Conservation (phyloP, 768 basidiomycete species). For the Infundibulicybe gibba region DNA sequence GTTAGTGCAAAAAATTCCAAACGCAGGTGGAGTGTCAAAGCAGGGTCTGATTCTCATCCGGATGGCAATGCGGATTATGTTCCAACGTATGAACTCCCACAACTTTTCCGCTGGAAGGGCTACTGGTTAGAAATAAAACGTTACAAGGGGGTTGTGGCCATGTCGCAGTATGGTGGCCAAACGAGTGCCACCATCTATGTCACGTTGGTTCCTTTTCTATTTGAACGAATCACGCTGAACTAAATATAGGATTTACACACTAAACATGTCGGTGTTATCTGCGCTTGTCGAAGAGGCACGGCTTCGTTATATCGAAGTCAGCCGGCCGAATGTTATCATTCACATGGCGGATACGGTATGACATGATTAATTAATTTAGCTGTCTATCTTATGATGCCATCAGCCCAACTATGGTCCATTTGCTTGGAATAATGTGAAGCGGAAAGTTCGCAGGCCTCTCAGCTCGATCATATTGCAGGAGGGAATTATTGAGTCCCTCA, state of each 20-base stretch:
- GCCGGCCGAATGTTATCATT: slow-evolving; percentile 29
- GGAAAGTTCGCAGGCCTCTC: slow-evolving; percentile 47
- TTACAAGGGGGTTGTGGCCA: slow-evolving; percentile 7
- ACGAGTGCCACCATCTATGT: slow-evolving; percentile 19
- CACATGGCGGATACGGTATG: slow-evolving; percentile 28
- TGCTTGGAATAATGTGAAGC: slow-evolving; percentile 42
- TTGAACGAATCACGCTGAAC: too few relatives aligned
- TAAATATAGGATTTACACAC: slow-evolving; percentile 33
- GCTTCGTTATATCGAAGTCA: slow-evolving; percentile 27
- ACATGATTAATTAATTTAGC: neutral
- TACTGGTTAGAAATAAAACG: slow-evolving; percentile 35
- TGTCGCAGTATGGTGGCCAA: slow-evolving; percentile 6
- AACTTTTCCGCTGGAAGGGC: slow-evolving; percentile 38
- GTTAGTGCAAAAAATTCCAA: slow-evolving; percentile 35
- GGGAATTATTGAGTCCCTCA: slow-evolving; percentile 41
- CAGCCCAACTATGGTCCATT: slow-evolving; percentile 35
- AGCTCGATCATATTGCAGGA: slow-evolving; percentile 49
- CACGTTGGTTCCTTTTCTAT: slow-evolving; percentile 18
- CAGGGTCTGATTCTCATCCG: slow-evolving; percentile 9
- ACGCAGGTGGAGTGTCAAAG: slow-evolving; percentile 32
- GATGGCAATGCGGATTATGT: slow-evolving; percentile 34
- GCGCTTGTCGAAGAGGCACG: slow-evolving; percentile 32
- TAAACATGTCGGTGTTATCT: slow-evolving; percentile 30
- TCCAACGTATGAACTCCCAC: slow-evolving; percentile 32
- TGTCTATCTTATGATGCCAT: neutral